phyloP scores from a whole-genome alignment of 208 protist species.

The Angomonas desouzai region DNA sequence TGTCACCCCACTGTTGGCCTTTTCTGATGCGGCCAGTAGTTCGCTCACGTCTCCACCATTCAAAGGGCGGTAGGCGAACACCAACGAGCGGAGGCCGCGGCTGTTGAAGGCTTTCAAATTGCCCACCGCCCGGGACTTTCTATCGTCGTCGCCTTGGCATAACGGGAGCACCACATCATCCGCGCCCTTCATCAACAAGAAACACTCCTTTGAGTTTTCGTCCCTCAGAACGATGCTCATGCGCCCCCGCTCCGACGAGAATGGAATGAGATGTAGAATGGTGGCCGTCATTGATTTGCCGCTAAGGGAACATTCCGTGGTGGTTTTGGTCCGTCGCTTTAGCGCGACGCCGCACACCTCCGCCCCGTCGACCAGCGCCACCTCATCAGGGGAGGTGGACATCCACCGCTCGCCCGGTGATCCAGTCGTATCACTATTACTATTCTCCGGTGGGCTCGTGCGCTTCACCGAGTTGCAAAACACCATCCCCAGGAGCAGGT shows the following conservation, averaged over 20 bases:
- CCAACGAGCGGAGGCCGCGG: constrained; percentile 66
- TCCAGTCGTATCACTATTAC: background rate
- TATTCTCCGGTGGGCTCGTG: constrained; percentile 13
- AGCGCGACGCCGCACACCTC: constrained; percentile 58
- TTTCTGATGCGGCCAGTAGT: constrained; percentile 26
- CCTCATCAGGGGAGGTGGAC: constrained; percentile 90
- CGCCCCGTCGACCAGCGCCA: constrained; percentile 84
- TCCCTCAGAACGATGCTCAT: constrained; percentile 72
- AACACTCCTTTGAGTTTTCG: constrained; percentile 20
- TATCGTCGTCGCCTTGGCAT: constrained; percentile 18
- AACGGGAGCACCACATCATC: constrained; percentile 69
- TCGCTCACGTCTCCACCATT: constrained; percentile 29
- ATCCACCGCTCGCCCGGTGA: constrained; percentile 41
- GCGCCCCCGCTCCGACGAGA: constrained; percentile 77
- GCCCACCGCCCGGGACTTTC: background rate
- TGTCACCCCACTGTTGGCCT: constrained; percentile 17
- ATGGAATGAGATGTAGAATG: constrained; percentile 52
- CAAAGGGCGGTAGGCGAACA: constrained; percentile 53
- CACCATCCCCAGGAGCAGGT: constrained; percentile 45
- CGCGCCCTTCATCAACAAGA: constrained; percentile 76
- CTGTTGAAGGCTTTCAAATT: constrained; percentile 28
- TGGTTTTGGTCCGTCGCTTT: constrained; percentile 33
- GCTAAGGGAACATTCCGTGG: constrained; percentile 22
- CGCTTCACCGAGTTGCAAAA: constrained; percentile 73
- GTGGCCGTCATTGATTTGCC: constrained; percentile 16